A percentile compares a stretch with the other conserved stretches of the same genome.
Evolutionary conservation across 2,329 filamentous ascomycete genomes (phyloP).

Genomic region (Fusarium torulosum): DNA sequence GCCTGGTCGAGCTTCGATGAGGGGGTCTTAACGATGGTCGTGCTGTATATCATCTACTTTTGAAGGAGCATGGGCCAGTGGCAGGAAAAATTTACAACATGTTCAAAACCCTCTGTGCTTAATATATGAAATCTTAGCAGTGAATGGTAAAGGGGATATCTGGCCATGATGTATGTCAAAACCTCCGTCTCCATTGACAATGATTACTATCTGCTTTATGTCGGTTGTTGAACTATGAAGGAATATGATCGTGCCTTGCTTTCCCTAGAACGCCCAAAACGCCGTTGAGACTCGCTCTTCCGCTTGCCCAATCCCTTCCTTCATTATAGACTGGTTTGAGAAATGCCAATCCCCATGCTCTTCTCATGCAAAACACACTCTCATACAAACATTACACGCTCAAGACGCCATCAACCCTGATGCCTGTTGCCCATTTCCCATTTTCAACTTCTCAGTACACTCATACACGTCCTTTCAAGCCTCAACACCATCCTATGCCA

Average conservation of each 20-base stretch:
- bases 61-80: conserved; percentile 42
- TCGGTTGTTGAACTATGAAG: not conserved
- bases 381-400: conserved; percentile 6
- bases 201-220: not conserved
- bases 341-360: not conserved
- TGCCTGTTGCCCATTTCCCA: conserved; percentile 1
- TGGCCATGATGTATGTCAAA: not conserved
- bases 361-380: conserved; percentile 10
- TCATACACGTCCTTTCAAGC: not conserved
- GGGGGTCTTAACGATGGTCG: conserved; percentile 42
- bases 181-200: not conserved
- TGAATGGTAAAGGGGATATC: not conserved
- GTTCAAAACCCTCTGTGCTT: conserved; percentile 27
- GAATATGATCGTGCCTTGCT: not conserved
- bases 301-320: not conserved
- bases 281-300: conserved; percentile 15
- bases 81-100: conserved; percentile 45
- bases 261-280: conserved; percentile 19
- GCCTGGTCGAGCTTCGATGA: conserved; percentile 40
- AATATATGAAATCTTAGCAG: not conserved
- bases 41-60: conserved; percentile 50
- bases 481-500: conserved; percentile 19
- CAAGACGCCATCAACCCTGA: conserved; percentile 36
- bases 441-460: not conserved
- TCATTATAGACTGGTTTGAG: conserved; percentile 7